Percentiles rank a stretch among this genome's conserved stretches.
Evolutionary conservation across 2,329 filamentous ascomycete species (phyloP).

Genomic region (Colletotrichum graminicola): DNA sequence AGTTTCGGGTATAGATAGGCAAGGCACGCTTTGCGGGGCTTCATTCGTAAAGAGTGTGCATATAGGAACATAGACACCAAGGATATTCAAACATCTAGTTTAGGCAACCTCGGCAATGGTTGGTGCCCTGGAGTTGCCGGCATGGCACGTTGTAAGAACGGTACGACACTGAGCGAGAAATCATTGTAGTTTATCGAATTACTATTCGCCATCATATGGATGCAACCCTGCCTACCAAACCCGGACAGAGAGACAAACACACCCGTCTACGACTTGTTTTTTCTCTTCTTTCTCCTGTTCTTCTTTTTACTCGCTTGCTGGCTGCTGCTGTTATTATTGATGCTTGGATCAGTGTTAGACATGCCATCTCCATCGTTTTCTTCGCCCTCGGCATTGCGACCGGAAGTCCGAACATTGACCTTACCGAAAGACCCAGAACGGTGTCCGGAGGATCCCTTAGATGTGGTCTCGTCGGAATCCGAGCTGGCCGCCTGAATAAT

Average conservation of each 20-base stretch:
- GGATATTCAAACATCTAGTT: background rate
- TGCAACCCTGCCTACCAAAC: background rate
- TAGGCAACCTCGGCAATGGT: background rate
- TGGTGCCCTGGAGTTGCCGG: background rate
- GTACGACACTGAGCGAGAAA: background rate
- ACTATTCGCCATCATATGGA: conserved; percentile 37
- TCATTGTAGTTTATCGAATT: conserved; percentile 14
- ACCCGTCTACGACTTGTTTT: conserved; percentile 47
- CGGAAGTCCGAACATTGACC: conserved; percentile 18
- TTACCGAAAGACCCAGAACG: conserved; percentile 33
- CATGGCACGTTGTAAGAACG: too few species aligned
- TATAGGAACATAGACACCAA: background rate
- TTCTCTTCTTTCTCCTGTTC: conserved; percentile 55
- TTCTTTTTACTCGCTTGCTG: conserved; percentile 51
- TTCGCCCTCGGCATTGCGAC: conserved; percentile 29
- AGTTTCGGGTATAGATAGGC: background rate
- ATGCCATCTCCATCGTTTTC: conserved; percentile 32
- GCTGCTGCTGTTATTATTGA: conserved; percentile 20
- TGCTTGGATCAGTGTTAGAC: conserved; percentile 34
- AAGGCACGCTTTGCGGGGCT: too few species aligned
- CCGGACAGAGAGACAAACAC: background rate
- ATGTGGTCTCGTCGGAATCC: conserved; percentile 39
- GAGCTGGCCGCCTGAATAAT: conserved; percentile 43
- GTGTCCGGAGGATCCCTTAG: conserved; percentile 38
- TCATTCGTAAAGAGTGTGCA: background rate